Percentiles rank a stretch among this genome's conserved stretches.
These are phyloP conservation scores for Aspergillus ochraceoroseus DNA, from an alignment of 2,329 filamentous ascomycete species.

Conservation along the genomic window DNA sequence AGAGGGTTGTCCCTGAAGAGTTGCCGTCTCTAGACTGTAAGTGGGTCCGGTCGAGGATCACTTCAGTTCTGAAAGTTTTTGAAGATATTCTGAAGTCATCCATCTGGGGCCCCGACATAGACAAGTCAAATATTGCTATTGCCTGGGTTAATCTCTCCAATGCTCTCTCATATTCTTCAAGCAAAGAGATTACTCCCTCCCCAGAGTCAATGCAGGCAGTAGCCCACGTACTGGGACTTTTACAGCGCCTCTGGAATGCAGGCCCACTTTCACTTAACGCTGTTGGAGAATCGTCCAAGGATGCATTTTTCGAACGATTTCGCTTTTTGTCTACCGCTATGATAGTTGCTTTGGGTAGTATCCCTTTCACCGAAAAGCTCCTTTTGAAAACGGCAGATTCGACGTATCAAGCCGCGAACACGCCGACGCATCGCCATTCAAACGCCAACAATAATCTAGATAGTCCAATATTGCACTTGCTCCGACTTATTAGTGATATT, in stretches of 20 bases:
- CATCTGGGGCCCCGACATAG: constrained; percentile 46
- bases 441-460: constrained; percentile 27
- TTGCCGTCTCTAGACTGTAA: constrained; percentile 77
- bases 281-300: constrained; percentile 23
- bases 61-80: constrained; percentile 59
- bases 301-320: constrained; percentile 48
- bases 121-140: constrained; percentile 48
- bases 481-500: constrained; percentile 32
- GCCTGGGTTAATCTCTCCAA: constrained; percentile 59
- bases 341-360: constrained; percentile 48
- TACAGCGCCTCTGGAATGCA: constrained; percentile 64
- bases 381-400: constrained; percentile 52
- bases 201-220: constrained; percentile 77
- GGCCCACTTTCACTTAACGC: constrained; percentile 44
- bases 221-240: constrained; percentile 62
- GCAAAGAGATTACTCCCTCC: constrained; percentile 86
- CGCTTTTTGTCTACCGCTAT: constrained; percentile 50
- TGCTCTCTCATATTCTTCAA: constrained; percentile 56
- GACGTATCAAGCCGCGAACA: constrained; percentile 47
- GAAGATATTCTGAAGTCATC: constrained; percentile 51
- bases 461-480: constrained; percentile 39
- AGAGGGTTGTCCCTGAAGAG: constrained; percentile 61
- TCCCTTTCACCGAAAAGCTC: constrained; percentile 49
- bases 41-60: constrained; percentile 74
- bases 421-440: constrained; percentile 33